A percentile compares a stretch with the other conserved stretches of the same genome.
These are phyloP conservation scores for Triadica sebifera DNA, from an alignment of 345 rosid species.

Conservation along the genomic window DNA sequence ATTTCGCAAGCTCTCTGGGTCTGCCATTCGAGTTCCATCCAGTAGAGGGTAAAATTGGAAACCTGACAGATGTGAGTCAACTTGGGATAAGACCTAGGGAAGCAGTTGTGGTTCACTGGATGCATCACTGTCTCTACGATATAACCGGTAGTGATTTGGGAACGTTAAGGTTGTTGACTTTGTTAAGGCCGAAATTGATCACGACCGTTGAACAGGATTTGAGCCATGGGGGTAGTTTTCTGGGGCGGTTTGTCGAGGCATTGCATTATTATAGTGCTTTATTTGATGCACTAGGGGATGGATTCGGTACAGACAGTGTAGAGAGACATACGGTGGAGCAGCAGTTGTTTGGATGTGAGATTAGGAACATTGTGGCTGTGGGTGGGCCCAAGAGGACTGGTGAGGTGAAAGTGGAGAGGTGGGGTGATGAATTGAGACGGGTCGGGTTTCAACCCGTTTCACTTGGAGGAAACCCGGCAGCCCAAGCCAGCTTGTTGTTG, in stretches of 20 bases:
- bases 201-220: slow-evolving; percentile 89
- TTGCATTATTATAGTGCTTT: slow-evolving; percentile 93
- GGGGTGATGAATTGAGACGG: slow-evolving; percentile 70
- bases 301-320: slow-evolving; percentile 53
- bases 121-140: slow-evolving; percentile 91
- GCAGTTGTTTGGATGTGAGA: slow-evolving; percentile 80
- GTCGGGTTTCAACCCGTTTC: slow-evolving; percentile 77
- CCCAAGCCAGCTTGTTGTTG: slow-evolving; percentile 77
- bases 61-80: slow-evolving; percentile 44
- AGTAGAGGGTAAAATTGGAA: slow-evolving; percentile 76
- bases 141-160: slow-evolving; percentile 69
- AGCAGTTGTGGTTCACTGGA: slow-evolving; percentile 89
- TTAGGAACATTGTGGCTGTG: slow-evolving; percentile 72
- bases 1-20: slow-evolving; percentile 70
- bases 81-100: slow-evolving; percentile 62
- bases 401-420: slow-evolving; percentile 67
- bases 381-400: slow-evolving; percentile 80
- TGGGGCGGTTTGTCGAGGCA: slow-evolving; percentile 89
- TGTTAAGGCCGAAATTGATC: slow-evolving; percentile 65
- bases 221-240: slow-evolving; percentile 66
- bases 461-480: slow-evolving; percentile 78
- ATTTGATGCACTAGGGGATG: slow-evolving; percentile 91
- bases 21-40: slow-evolving; percentile 85
- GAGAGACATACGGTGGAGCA: slow-evolving; percentile 94
- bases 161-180: slow-evolving; percentile 50